These are phyloP conservation scores for Coemansia sp. DNA, from an alignment of 192 early-diverging fungal species.

Conservation along the genomic window DNA sequence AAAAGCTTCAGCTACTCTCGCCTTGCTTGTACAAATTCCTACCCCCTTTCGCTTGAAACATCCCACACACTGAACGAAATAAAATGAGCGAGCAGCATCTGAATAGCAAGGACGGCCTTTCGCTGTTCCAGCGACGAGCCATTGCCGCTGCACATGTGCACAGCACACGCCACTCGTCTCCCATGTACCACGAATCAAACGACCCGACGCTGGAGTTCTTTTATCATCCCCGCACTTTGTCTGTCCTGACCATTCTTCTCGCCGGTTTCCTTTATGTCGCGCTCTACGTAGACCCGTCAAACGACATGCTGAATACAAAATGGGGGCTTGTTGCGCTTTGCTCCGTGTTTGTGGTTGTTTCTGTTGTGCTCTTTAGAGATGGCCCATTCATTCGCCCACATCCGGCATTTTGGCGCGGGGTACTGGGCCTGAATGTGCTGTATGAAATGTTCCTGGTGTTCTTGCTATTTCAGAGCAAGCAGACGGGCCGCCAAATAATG, in stretches of 20 bases:
- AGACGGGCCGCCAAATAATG: conserved; percentile 80
- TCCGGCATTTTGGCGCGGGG: conserved; percentile 89
- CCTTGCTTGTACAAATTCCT: not conserved
- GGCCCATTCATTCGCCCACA: conserved; percentile 94
- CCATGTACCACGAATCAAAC: conserved; percentile 50
- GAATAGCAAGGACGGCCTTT: conserved; percentile 3
- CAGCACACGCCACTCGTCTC: conserved; percentile 19
- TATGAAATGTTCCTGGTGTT: conserved; percentile 92
- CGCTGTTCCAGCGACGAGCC: conserved; percentile 25
- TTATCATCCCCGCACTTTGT: conserved; percentile 55
- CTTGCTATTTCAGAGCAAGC: conserved; percentile 91
- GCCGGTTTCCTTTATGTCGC: conserved; percentile 54
- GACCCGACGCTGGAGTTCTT: conserved; percentile 55
- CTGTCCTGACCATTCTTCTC: conserved; percentile 36
- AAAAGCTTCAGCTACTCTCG: not conserved
- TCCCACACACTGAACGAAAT: not conserved
- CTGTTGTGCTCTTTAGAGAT: conserved; percentile 88
- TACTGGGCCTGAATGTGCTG: conserved; percentile 80
- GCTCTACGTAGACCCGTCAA: conserved; percentile 47
- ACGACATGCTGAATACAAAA: conserved; percentile 54
- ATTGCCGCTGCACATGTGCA: conserved; percentile 7
- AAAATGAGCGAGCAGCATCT: not conserved
- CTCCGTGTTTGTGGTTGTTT: conserved; percentile 75
- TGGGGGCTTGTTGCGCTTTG: conserved; percentile 52
- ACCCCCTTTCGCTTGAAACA: not conserved